Percentiles rank a stretch among this genome's conserved stretches.
phyloP scores from a whole-genome alignment of 345 rosid species.

The Citropsis articulata region DNA sequence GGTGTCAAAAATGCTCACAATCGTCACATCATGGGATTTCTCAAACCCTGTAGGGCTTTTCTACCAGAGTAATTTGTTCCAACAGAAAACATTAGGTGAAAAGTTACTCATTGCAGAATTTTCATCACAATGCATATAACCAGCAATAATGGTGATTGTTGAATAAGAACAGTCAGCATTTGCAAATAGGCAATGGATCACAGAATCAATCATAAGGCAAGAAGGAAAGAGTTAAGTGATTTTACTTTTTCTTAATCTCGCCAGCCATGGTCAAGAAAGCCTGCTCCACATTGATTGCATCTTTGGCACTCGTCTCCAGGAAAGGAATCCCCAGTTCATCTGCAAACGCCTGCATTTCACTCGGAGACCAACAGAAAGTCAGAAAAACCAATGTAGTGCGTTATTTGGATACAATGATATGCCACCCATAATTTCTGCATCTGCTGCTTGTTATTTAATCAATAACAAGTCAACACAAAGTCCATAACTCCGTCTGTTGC shows the following conservation, averaged over 20 bases:
- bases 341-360: constrained; percentile 60
- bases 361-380: constrained; percentile 16
- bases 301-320: constrained; percentile 89
- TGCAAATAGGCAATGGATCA: not conserved
- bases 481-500: not conserved
- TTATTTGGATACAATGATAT: not conserved
- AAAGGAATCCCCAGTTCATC: constrained; percentile 80
- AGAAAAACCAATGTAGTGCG: not conserved
- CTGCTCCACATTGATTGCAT: constrained; percentile 71
- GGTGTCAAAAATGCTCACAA: not conserved
- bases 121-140: not conserved
- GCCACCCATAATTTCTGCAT: not conserved
- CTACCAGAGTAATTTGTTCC: not conserved
- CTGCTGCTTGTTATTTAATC: not conserved
- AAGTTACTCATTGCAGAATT: not conserved
- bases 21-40: not conserved
- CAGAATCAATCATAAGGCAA: not conserved
- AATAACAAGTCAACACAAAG: not conserved
- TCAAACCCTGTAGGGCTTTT: not conserved
- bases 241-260: constrained; percentile 73
- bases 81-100: not conserved
- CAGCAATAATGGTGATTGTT: not conserved
- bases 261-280: constrained; percentile 85
- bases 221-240: not conserved
- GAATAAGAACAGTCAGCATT: not conserved